phyloP scores from a whole-genome alignment of 768 basidiomycete genomes.

The Rhodotorula taiwanensis region DNA sequence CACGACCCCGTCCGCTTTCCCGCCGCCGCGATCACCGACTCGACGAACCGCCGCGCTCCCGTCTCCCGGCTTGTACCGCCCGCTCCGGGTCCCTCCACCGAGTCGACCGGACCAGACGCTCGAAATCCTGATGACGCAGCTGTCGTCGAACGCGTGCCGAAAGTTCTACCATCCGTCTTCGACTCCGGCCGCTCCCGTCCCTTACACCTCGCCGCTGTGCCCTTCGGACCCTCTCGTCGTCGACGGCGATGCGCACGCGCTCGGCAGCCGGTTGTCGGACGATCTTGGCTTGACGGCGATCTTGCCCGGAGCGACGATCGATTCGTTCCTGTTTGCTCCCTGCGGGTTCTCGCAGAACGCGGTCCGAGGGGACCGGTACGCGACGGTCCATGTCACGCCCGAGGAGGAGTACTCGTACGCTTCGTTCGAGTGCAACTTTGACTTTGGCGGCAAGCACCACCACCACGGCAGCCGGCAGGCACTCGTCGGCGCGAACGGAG shows the following conservation, averaged over 20 bases:
- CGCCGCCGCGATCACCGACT: slow-evolving; percentile 1
- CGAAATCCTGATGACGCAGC: slow-evolving; percentile 94
- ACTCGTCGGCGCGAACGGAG: slow-evolving; percentile 34
- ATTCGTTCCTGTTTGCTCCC: slow-evolving; percentile 87
- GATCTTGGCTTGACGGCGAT: slow-evolving; percentile 71
- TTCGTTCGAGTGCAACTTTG: slow-evolving; percentile 97
- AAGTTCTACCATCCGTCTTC: slow-evolving; percentile 61
- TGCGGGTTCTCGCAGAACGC: slow-evolving; percentile 97
- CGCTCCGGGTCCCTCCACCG: neutral
- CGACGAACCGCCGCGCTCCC: slow-evolving; percentile 25
- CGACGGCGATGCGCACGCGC: slow-evolving; percentile 54
- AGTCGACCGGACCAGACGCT: slow-evolving; percentile 74
- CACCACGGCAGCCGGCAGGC: too few relatives aligned
- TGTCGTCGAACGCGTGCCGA: slow-evolving; percentile 64
- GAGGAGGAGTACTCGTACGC: slow-evolving; percentile 98
- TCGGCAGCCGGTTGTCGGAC: slow-evolving; percentile 54
- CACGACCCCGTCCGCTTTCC: slow-evolving; percentile 27
- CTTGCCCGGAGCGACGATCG: slow-evolving; percentile 75
- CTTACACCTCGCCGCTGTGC: slow-evolving; percentile 20
- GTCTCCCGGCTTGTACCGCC: slow-evolving; percentile 7
- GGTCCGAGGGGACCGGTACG: slow-evolving; percentile 81
- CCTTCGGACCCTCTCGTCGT: slow-evolving; percentile 17
- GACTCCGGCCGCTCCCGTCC: slow-evolving; percentile 40
- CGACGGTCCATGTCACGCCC: slow-evolving; percentile 96
- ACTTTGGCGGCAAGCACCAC: slow-evolving; percentile 45